Evolutionary conservation across 2,329 filamentous ascomycete genomes (phyloP), one percentile per base, ranked within the genome.

Genomic region (Exophiala spinifera): DNA sequence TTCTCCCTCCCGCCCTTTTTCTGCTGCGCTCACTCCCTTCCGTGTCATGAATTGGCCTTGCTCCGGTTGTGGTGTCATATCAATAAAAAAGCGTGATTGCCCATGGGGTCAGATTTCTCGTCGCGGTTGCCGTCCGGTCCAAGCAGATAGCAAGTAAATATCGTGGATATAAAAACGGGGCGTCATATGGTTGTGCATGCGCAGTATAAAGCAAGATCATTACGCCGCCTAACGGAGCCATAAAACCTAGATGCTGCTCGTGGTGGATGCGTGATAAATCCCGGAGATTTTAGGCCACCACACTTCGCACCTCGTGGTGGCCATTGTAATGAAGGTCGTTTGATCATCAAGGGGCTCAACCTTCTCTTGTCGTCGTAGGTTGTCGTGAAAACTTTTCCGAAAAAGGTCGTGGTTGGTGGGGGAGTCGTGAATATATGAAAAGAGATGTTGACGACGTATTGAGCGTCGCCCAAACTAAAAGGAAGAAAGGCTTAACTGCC

Each of bases 321-420:
- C 28, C 28, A 10, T 31, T 46, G 15, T 42, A 14, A 19, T 52
- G 21, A 56, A 51, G 47, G 34, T 53, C 39, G 39, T 53, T 47
- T 40, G 40, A 44, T 34, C 46, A 28, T 28, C 40, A 42, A 56
- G 21, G 17, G 25, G 28, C 17, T 37, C 28, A 36, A 39, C 36
- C 36, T n/a, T 42, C 46, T 48, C 47, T 57, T 49, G 55, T 50
- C 50, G 19, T 19, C 50, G 19, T 19, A 46, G 23, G 17, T 36
- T 25, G 28, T 51, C 47, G 55, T 57, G 55, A 49, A 57, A 47
- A 47, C 14, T 43, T 42, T 57, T 51, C 45, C 23, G 55, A 31
- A 31, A 5, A 31, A 10, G 28, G 8, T 31, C 6, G 6, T 7
- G 8, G 28, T 31, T 31, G 28, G 28, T n/a, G 28, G 28, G 28